Evolutionary conservation across 2,329 filamentous ascomycete species (phyloP).

Genomic region (Beauveria australis): DNA sequence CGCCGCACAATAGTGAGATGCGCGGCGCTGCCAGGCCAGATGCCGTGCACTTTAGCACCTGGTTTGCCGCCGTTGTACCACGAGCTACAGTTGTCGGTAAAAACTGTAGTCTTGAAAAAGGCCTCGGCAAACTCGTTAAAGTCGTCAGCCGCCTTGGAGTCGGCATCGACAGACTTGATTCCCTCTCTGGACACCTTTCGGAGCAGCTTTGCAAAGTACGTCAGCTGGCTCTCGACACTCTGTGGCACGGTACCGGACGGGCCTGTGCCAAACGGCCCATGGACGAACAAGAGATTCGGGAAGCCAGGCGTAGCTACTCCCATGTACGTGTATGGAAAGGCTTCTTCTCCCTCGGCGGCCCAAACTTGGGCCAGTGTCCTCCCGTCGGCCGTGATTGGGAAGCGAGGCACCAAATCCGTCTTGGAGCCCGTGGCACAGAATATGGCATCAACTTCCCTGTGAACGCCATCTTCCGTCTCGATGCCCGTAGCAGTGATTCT

Average conservation of each 20-base stretch:
- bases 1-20: conserved; percentile 51
- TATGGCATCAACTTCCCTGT: conserved; percentile 53
- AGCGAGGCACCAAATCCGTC: conserved; percentile 48
- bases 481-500: conserved; percentile 53
- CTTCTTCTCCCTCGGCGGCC: conserved; percentile 45
- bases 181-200: conserved; percentile 59
- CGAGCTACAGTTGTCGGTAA: conserved; percentile 56
- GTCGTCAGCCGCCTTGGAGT: conserved; percentile 52
- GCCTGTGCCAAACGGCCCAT: conserved; percentile 51
- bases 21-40: conserved; percentile 62
- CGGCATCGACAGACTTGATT: conserved; percentile 53
- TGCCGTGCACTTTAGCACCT: conserved; percentile 55
- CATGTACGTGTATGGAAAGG: conserved; percentile 61
- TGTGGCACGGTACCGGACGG: conserved; percentile 60
- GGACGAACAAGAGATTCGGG: conserved; percentile 58
- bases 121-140: conserved; percentile 51
- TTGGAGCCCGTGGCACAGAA: conserved; percentile 64
- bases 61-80: conserved; percentile 64
- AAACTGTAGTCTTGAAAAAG: conserved; percentile 46
- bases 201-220: conserved; percentile 57
- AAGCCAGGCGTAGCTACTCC: conserved; percentile 56
- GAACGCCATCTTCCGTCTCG: conserved; percentile 47
- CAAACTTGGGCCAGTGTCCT: conserved; percentile 48
- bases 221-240: conserved; percentile 56
- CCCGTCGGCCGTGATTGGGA: conserved; percentile 49